Base-by-base conservation (phyloP, 2,329 filamentous ascomycete species). In the Hypoxylon sp. region DNA sequence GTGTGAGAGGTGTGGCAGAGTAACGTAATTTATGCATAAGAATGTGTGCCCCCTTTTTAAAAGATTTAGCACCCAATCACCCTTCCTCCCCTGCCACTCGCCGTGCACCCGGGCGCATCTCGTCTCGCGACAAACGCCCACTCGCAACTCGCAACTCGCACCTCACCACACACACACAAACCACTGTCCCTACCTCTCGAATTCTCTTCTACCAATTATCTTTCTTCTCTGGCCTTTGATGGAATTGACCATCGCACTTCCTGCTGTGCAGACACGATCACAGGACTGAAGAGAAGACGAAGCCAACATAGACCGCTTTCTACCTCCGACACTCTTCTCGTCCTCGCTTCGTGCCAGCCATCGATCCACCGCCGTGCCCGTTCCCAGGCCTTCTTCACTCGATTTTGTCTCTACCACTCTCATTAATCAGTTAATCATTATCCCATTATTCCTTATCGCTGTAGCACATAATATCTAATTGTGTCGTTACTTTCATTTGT, bases 211-310 rank as follows among this genome's bases (percentile, higher is more conserved):
- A 48, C 18, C 27, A 47, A 49, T 35, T 37, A 29, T 48, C 26
- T 21, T 29, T 40, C 23, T 35, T 53, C 43, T 58, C n/a, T n/a
- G n/a, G n/a, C n/a, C n/a, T 35, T 35, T 15, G 31, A 45, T 23
- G 24, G 4, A 55, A 35, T 43, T 29, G 20, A 33, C 43, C 15
- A n/a, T 21, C 41, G 27, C 48, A 23, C 23, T n/a, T 46, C 47
- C 60, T 63, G 61, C 61, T 63, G 61, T 41, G 61, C 61, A 61
- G 61, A 61, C 31, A 47, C 31, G 35, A 38, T 21, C 24, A 37
- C 54, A 15, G 7, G 13, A 37, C 49, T n/a, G 4, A 17, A 18
- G 35, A 42, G 29, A n/a, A n/a, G n/a, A n/a, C n/a, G n/a, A n/a
- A n/a, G n/a, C n/a, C n/a, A n/a, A n/a, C n/a, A n/a, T n/a, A n/a